Percentiles rank a stretch among this genome's conserved stretches.
These are phyloP conservation scores for Thielaviopsis euricoi DNA, from an alignment of 2,329 filamentous ascomycete genomes.

Conservation along the genomic window DNA sequence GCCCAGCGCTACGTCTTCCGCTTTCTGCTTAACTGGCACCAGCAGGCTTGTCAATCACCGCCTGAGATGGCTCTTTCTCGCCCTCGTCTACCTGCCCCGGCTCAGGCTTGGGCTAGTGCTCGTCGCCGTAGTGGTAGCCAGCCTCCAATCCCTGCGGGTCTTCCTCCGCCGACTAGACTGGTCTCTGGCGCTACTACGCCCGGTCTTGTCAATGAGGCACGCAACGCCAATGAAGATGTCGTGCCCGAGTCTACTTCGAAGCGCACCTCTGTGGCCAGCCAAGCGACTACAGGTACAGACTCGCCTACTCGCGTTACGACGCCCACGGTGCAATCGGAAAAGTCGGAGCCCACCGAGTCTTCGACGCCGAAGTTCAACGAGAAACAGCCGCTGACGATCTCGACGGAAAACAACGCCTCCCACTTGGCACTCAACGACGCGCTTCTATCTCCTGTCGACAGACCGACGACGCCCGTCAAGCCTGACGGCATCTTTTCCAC, in stretches of 20 bases:
- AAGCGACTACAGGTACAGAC: neutral
- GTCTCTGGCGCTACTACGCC: constrained; percentile 29
- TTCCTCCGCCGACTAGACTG: constrained; percentile 28
- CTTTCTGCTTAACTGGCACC: constrained; percentile 53
- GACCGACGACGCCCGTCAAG: constrained; percentile 24
- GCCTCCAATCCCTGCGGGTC: constrained; percentile 20
- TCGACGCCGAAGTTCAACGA: neutral
- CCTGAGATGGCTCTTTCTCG: constrained; percentile 40
- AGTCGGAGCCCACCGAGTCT: neutral
- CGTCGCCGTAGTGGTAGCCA: constrained; percentile 24
- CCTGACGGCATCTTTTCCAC: constrained; percentile 29
- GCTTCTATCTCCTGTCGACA: neutral
- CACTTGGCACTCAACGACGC: neutral
- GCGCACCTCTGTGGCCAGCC: constrained; percentile 11
- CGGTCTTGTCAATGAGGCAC: constrained; percentile 33
- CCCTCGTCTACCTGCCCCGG: constrained; percentile 53
- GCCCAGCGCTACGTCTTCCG: constrained; percentile 51
- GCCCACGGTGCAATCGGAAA: neutral
- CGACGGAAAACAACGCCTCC: neutral
- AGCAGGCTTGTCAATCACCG: constrained; percentile 16
- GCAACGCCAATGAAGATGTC: constrained; percentile 28
- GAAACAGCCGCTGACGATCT: neutral
- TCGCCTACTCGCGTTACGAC: neutral
- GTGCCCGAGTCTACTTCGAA: constrained; percentile 18
- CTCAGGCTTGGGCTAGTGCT: constrained; percentile 44